Evolutionary conservation across 176 grass and related monocot genomes (phyloP), one percentile per base, ranked within the genome.

Genomic region (Musa schizocarpa): DNA sequence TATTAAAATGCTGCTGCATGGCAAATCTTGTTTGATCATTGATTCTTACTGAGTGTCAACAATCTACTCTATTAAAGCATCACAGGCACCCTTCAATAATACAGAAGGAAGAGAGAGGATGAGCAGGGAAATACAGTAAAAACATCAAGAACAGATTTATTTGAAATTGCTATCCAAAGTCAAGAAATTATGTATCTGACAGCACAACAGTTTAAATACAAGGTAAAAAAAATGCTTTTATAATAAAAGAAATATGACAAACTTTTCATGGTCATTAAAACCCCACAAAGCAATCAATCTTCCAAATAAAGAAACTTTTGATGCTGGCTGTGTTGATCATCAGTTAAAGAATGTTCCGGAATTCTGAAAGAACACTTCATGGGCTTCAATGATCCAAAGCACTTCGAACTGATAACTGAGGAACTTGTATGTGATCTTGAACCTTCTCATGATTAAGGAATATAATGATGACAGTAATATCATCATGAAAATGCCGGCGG

Each of bases 401-500:
- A 67, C 88, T 84, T 77, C 95, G 88, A 74, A 99, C 74, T 1
- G 95, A 94, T 73, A 99, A 78, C 63, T 75, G 53, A 71, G 83
- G 90, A 49, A 48, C 89, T 55, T 82, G 79, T 24, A 76, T 59
- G 54, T 27, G 13, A 50, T 75, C 80, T 83, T 81, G 85, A n/a
- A 69, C 73, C 68, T 83, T 75, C n/a, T 91, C 95, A 23, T 87
- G 71, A 76, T 94, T 94, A 70, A 99, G 82, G 83, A 99, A 99
- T 80, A 99, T 77, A 55, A 94, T 82, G 26, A 99, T 85, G 25
- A 91, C 95, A 1, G 88, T 91, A 23, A 99, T 99, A 67, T 99
- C 95, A 61, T 99, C 95, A 20, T 99, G 95, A 52, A 99, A 99
- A 86, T 99, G 90, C 67, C 90, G 78, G 77, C 95, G 90, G 69